These are phyloP conservation scores for Pholiota molesta DNA, from an alignment of 768 basidiomycete genomes.

Conservation along the genomic window DNA sequence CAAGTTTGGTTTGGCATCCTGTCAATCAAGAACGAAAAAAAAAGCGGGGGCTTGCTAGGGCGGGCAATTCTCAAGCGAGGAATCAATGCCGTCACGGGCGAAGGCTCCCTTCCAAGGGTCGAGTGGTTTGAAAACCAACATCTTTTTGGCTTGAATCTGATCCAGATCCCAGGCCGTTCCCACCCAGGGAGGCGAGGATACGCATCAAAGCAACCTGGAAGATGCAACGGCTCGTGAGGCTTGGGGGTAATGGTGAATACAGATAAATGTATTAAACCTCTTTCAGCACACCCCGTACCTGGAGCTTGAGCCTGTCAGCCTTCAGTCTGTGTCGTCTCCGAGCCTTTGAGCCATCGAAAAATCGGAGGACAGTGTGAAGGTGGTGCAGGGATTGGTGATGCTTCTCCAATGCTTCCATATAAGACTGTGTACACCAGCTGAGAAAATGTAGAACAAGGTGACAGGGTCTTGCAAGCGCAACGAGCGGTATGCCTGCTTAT, in stretches of 20 bases:
- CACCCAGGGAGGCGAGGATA: not conserved
- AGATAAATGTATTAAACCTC: not conserved
- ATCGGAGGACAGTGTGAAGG: too few species aligned
- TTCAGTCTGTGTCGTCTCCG: not conserved
- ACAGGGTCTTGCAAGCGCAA: too few species aligned
- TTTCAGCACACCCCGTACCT: not conserved
- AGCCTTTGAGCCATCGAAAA: not conserved
- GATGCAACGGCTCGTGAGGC: not conserved
- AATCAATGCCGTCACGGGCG: not conserved
- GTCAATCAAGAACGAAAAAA: not conserved
- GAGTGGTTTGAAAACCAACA: not conserved
- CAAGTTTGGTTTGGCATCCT: not conserved
- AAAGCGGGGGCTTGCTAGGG: not conserved
- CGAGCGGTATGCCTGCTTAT: too few species aligned
- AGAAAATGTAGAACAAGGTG: too few species aligned
- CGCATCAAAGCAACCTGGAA: not conserved
- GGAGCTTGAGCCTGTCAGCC: not conserved
- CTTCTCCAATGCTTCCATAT: too few species aligned
- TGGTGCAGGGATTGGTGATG: too few species aligned
- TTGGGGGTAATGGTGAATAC: not conserved
- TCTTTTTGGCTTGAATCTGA: not conserved
- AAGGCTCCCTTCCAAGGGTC: not conserved
- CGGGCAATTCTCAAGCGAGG: not conserved
- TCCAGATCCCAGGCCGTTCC: not conserved
- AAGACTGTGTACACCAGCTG: too few species aligned